Evolutionary conservation across 805 yeast species (phyloP).

Genomic region (Candida anglica): DNA sequence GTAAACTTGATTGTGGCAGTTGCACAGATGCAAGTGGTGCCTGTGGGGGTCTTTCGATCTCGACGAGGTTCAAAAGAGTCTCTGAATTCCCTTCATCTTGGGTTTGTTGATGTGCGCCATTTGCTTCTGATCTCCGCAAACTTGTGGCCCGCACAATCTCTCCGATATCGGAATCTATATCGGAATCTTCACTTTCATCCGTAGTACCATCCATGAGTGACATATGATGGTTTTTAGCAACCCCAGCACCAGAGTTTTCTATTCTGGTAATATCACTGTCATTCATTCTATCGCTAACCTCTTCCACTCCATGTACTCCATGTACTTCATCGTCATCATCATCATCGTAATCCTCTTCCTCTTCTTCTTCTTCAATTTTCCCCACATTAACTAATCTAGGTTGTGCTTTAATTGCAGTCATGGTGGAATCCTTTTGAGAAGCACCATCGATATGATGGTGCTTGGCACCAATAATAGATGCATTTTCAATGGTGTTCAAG

Average conservation of each 20-base stretch:
- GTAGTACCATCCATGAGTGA: not conserved
- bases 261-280: not conserved
- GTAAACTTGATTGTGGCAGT: slow-evolving; percentile 3
- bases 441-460: slow-evolving; percentile 9
- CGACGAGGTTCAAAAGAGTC: not conserved
- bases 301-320: not conserved
- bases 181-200: slow-evolving; percentile 27
- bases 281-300: not conserved
- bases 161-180: slow-evolving; percentile 44
- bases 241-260: not conserved
- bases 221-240: not conserved
- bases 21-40: not conserved
- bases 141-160: slow-evolving; percentile 41
- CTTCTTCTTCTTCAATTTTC: slow-evolving; percentile 42
- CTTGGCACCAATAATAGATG: slow-evolving; percentile 37
- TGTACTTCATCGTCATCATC: slow-evolving; percentile 14
- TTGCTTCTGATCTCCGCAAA: slow-evolving; percentile 15
- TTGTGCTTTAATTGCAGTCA: slow-evolving; percentile 73
- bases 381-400: slow-evolving; percentile 65
- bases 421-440: slow-evolving; percentile 40
- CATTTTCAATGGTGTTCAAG: slow-evolving; percentile 41
- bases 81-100: not conserved
- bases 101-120: slow-evolving; percentile 5
- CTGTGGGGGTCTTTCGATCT: slow-evolving; percentile 1
- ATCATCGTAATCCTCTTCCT: slow-evolving; percentile 24